Percentiles rank a stretch among this genome's conserved stretches.
These are phyloP conservation scores for Cylindricascospora bacillispora DNA, from an alignment of 1,139 yeast genomes.

Conservation along the genomic window DNA sequence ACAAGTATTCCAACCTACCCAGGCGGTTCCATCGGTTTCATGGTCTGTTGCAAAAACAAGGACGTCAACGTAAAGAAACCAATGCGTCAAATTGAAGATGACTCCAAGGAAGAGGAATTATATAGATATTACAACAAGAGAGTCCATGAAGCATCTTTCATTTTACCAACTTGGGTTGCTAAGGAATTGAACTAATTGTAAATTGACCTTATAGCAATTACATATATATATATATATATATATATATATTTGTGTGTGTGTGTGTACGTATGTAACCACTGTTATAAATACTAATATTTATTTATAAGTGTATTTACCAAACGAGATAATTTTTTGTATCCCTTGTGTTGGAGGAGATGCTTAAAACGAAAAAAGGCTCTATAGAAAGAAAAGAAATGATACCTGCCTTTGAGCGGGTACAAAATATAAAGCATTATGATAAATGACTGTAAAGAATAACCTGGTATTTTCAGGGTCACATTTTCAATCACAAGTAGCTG, in stretches of 20 bases:
- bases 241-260: background rate
- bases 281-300: background rate
- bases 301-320: background rate
- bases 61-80: conserved; percentile 54
- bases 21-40: conserved; percentile 86
- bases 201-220: background rate
- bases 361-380: no score
- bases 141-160: conserved; percentile 76
- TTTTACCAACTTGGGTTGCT: conserved; percentile 79
- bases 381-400: no score
- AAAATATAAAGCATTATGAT: no score
- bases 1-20: conserved; percentile 90
- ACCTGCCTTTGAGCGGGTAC: no score
- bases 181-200: conserved; percentile 22
- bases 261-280: conserved; percentile 2
- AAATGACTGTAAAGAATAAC: no score
- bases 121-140: conserved; percentile 69
- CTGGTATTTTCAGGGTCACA: conserved; percentile 18
- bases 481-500: conserved; percentile 22
- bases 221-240: no score
- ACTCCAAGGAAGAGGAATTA: conserved; percentile 47
- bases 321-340: no score
- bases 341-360: no score
- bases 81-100: conserved; percentile 48
- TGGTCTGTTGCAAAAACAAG: conserved; percentile 76